Conservation (phyloP, 768 basidiomycete genomes). For the Phylloporus arenicola region DNA sequence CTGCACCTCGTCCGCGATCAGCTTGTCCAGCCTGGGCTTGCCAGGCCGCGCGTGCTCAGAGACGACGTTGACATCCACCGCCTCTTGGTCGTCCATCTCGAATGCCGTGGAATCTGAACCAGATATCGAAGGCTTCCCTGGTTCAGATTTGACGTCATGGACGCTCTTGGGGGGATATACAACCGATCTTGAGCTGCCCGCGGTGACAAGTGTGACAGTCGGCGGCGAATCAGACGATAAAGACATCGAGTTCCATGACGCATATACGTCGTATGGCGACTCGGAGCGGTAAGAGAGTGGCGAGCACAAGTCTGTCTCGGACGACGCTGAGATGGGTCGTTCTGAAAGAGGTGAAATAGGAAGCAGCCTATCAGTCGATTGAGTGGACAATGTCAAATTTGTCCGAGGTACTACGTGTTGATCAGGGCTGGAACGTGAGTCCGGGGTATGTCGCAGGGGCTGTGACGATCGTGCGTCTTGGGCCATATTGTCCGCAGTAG, state of each 20-base stretch:
- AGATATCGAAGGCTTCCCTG: neutral
- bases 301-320: conserved; percentile 12
- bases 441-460: neutral
- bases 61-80: conserved; percentile 51
- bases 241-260: neutral
- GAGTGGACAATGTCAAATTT: conserved; percentile 4
- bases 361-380: conserved; percentile 20
- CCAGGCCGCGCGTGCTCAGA: conserved; percentile 62
- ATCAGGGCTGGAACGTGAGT: neutral
- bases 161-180: neutral
- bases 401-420: neutral
- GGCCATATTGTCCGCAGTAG: conserved; percentile 8
- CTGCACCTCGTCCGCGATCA: conserved; percentile 62
- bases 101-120: conserved; percentile 23
- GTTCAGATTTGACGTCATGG: conserved; percentile 6
- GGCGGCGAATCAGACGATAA: neutral
- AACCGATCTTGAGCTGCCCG: neutral
- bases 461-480: conserved; percentile 8
- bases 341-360: conserved; percentile 19
- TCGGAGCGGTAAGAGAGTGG: conserved; percentile 8
- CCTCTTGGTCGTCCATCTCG: conserved; percentile 53
- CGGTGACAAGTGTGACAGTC: conserved; percentile 3
- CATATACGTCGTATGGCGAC: conserved; percentile 1
- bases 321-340: conserved; percentile 5
- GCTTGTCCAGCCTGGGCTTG: conserved; percentile 56